Evolutionary conservation across 306 rosid genomes (phyloP).

Genomic region (Inga laurina): DNA sequence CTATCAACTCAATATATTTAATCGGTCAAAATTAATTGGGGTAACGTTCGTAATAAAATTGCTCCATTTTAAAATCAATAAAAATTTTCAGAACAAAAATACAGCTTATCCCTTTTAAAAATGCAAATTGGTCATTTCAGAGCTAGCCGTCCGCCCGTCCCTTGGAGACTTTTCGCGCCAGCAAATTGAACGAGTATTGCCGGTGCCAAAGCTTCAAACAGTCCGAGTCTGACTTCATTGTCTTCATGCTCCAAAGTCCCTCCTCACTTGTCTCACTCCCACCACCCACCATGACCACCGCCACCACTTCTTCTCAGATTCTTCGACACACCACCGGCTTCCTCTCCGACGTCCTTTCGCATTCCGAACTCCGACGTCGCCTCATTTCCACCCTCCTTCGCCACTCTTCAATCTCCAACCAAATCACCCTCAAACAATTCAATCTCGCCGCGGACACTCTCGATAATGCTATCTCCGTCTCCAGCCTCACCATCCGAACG

Average conservation of each 20-base stretch:
- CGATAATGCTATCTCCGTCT: slow-evolving; percentile 54
- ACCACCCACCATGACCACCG: slow-evolving; percentile 22
- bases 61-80: too few relatives aligned
- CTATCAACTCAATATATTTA: accelerated
- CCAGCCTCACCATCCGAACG: slow-evolving; percentile 42
- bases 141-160: slow-evolving; percentile 42
- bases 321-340: slow-evolving; percentile 55
- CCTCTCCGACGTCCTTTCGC: slow-evolving; percentile 46
- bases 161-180: neutral
- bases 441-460: slow-evolving; percentile 59
- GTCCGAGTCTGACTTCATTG: neutral
- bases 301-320: slow-evolving; percentile 52
- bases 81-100: too few relatives aligned
- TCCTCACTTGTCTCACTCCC: neutral
- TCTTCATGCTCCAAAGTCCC: slow-evolving; percentile 5
- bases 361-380: slow-evolving; percentile 53
- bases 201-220: slow-evolving; percentile 31
- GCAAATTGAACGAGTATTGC: slow-evolving; percentile 37
- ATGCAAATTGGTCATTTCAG: slow-evolving; percentile 16
- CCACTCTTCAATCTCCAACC: slow-evolving; percentile 28
- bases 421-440: slow-evolving; percentile 46
- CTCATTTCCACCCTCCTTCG: slow-evolving; percentile 46
- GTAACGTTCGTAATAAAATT: too few relatives aligned
- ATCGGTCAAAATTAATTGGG: accelerated
- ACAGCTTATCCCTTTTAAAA: too few relatives aligned